phyloP scores from a whole-genome alignment of 495 filamentous ascomycete genomes.

The Xylaria flabelliformis region DNA sequence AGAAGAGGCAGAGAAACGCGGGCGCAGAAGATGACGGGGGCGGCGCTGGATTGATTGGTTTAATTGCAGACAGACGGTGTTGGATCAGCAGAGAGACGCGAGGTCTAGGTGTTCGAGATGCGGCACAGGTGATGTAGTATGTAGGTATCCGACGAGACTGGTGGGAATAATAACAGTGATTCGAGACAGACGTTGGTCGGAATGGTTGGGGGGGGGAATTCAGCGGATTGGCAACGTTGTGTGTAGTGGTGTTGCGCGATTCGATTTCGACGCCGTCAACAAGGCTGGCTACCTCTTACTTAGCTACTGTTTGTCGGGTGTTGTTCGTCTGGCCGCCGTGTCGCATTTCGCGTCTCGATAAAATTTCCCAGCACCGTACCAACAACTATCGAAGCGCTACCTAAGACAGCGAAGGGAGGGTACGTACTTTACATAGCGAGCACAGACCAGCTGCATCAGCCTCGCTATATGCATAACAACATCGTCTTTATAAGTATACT shows the following conservation, averaged over 20 bases:
- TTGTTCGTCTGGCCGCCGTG: neutral
- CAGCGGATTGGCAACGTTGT: neutral
- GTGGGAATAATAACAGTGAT: neutral
- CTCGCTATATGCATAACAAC: neutral
- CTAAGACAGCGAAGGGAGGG: neutral
- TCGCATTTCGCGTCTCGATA: constrained; percentile 1
- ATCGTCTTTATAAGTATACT: no score
- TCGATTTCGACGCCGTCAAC: neutral
- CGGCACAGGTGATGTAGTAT: neutral
- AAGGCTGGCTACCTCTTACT: neutral
- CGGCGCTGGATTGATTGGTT: neutral
- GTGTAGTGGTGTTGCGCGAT: no score
- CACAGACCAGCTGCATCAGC: neutral
- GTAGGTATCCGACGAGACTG: neutral
- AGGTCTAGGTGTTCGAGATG: neutral
- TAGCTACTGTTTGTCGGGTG: neutral
- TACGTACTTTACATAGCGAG: no score
- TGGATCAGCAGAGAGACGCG: neutral
- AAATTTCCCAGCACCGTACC: neutral
- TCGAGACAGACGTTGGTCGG: neutral
- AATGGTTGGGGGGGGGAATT: neutral
- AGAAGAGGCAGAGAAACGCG: no score
- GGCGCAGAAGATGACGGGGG: neutral
- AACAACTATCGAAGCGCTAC: neutral
- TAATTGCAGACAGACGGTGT: neutral